Percentiles rank a stretch among this genome's conserved stretches.
Evolutionary conservation across 2,329 filamentous ascomycete species (phyloP).

Genomic region (Huntiella savannae): DNA sequence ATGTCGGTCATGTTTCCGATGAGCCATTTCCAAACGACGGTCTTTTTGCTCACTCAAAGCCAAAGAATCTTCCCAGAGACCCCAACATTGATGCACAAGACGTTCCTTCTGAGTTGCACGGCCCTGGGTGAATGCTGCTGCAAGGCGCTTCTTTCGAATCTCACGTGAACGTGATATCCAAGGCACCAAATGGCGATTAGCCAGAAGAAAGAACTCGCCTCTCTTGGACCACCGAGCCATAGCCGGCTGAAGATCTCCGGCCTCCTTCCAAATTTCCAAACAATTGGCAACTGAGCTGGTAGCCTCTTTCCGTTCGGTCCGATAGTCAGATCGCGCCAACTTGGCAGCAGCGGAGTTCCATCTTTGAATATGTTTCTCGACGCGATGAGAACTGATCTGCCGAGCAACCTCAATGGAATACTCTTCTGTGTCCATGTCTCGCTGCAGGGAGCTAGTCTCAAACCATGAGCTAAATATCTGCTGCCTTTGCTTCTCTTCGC

Average conservation of each 20-base stretch:
- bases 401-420: constrained; percentile 3
- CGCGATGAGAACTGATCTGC: not conserved
- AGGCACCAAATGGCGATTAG: constrained; percentile 15
- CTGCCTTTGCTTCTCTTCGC: not conserved
- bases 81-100: constrained; percentile 11
- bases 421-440: not conserved
- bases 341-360: constrained; percentile 2
- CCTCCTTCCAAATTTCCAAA: constrained; percentile 8
- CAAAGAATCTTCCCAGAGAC: constrained; percentile 5
- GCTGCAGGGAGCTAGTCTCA: not conserved
- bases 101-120: constrained; percentile 9
- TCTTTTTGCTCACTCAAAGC: constrained; percentile 1
- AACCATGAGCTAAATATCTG: constrained; percentile 1
- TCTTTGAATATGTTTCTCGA: not conserved
- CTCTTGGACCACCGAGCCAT: constrained; percentile 12
- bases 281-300: not conserved
- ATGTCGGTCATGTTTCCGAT: constrained; percentile 4
- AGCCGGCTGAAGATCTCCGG: constrained; percentile 2
- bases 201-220: constrained; percentile 15
- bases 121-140: constrained; percentile 10
- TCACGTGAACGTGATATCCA: constrained; percentile 16
- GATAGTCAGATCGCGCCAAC: constrained; percentile 1
- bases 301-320: constrained; percentile 4
- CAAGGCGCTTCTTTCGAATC: constrained; percentile 13
- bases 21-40: constrained; percentile 1